These are phyloP conservation scores for Penicillium sclerotigenum DNA, from an alignment of 2,329 filamentous ascomycete species.

Conservation along the genomic window DNA sequence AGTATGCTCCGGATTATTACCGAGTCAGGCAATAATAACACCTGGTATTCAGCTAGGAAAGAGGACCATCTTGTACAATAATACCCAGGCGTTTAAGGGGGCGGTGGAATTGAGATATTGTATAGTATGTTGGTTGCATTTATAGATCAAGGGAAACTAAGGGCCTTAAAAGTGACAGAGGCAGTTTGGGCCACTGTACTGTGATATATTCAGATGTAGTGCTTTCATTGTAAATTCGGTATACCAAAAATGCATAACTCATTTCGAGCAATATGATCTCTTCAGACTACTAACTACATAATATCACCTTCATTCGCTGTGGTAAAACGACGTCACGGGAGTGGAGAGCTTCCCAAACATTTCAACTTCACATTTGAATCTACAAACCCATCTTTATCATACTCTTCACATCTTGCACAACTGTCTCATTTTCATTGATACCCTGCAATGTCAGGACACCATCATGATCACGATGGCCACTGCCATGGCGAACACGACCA, in stretches of 20 bases:
- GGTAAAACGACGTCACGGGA: slow-evolving; percentile 19
- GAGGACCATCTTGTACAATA: neutral
- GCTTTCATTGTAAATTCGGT: neutral
- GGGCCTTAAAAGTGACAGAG: neutral
- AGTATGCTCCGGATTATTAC: slow-evolving; percentile 85
- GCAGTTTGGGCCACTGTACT: too few relatives aligned
- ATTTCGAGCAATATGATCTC: neutral
- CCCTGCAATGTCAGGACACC: slow-evolving; percentile 35
- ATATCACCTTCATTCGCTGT: neutral
- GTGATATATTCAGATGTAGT: neutral
- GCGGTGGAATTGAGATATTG: neutral
- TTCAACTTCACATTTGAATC: neutral
- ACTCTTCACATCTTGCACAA: neutral
- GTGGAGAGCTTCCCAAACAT: slow-evolving; percentile 16
- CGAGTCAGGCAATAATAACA: slow-evolving; percentile 46
- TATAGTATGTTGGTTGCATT: neutral
- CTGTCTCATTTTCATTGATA: neutral
- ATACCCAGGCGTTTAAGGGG: slow-evolving; percentile 15
- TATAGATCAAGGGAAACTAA: neutral
- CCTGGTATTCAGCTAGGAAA: neutral
- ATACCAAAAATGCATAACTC: neutral
- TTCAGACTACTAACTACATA: neutral
- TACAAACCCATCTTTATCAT: neutral
- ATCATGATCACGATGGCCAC: slow-evolving; percentile 39
- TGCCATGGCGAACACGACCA: slow-evolving; percentile 71